These are phyloP conservation scores for Fomitopsis betulina DNA, from an alignment of 1,284 basidiomycete species.

Conservation along the genomic window DNA sequence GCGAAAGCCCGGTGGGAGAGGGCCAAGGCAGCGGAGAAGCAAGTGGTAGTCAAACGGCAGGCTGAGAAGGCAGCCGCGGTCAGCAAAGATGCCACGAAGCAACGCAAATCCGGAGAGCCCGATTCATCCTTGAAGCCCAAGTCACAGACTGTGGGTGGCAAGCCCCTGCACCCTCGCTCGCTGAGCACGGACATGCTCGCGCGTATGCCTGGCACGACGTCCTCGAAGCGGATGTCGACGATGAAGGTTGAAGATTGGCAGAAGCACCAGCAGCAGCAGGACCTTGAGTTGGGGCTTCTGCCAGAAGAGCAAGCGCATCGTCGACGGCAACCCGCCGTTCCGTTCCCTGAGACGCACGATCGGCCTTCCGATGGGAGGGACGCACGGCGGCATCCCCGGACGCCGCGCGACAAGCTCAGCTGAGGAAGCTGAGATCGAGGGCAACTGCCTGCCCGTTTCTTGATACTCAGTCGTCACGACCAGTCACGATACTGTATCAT, in stretches of 20 bases:
- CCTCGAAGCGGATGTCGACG: conserved; percentile 62
- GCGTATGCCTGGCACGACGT: conserved; percentile 30
- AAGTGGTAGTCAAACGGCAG: conserved; percentile 62
- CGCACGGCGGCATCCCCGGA: conserved; percentile 22
- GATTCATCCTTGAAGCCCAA: conserved; percentile 17
- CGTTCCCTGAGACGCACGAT: conserved; percentile 30
- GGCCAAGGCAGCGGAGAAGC: conserved; percentile 62
- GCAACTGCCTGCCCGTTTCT: conserved; percentile 10
- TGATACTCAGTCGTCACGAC: background rate
- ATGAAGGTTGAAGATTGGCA: conserved; percentile 84
- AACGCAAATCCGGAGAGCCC: conserved; percentile 42
- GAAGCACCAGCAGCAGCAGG: conserved; percentile 61
- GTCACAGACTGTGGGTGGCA: conserved; percentile 25
- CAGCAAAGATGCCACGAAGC: conserved; percentile 39
- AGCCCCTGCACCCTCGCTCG: conserved; percentile 41
- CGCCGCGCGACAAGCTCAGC: conserved; percentile 14
- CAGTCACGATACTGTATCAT: conserved; percentile 5
- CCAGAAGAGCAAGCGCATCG: conserved; percentile 25
- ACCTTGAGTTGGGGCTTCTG: conserved; percentile 28
- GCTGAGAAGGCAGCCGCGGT: conserved; percentile 62
- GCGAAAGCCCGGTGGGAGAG: conserved; percentile 76
- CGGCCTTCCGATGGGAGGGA: conserved; percentile 14
- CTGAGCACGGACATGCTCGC: conserved; percentile 59
- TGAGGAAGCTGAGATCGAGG: conserved; percentile 8
- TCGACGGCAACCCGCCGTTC: conserved; percentile 25